These are phyloP conservation scores for Fusarium sp. DNA, from an alignment of 2,329 filamentous ascomycete species.

Conservation along the genomic window DNA sequence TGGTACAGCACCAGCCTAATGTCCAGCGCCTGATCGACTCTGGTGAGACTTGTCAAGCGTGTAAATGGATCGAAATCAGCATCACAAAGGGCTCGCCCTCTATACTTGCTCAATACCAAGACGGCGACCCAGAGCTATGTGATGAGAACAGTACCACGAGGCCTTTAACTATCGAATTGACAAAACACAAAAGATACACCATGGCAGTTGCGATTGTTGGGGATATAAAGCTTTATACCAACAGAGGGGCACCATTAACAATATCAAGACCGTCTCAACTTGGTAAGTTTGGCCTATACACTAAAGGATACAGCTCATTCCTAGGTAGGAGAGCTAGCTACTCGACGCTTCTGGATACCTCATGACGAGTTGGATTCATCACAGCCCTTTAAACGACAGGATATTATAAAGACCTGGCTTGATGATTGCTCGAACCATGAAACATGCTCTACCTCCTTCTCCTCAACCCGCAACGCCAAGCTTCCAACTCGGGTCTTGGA, in stretches of 20 bases:
- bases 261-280: neutral
- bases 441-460: no score
- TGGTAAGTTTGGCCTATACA: no score
- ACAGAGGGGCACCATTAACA: neutral
- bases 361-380: neutral
- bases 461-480: no score
- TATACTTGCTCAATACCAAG: neutral
- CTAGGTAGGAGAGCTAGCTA: neutral
- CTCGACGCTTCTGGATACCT: neutral
- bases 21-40: neutral
- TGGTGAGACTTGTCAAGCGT: neutral
- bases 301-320: no score
- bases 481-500: no score
- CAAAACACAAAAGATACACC: neutral
- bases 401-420: neutral
- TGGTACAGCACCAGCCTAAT: slow-evolving; percentile 5
- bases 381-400: neutral
- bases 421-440: no score
- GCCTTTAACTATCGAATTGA: neutral
- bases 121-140: neutral
- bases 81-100: neutral
- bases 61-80: slow-evolving; percentile 19
- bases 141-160: neutral
- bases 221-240: neutral
- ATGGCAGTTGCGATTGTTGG: slow-evolving; percentile 6